Evolutionary conservation across 371 early-diverging fungal species (phyloP), one percentile per base, ranked within the genome.

Genomic region (Mucor irregularis): DNA sequence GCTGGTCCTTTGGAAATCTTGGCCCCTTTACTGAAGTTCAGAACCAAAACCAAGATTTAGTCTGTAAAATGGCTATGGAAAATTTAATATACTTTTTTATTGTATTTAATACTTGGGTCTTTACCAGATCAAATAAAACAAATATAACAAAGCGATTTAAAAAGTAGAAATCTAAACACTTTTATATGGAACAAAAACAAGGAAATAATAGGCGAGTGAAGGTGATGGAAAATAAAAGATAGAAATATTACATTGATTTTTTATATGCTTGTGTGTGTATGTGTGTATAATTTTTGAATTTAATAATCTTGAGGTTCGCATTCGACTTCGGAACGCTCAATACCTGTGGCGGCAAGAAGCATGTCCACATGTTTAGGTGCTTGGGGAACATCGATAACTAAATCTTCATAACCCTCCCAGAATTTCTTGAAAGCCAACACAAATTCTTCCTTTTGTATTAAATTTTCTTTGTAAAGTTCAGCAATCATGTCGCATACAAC

Each of bases 301-400:
- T 54, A 54, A 33, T 25, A 45, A 28, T 44, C 44, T 42, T 52
- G 40, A 19, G 49, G 19, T 40, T 75, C 60, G 50, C 77, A 71
- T 42, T 69, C 60, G 10, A 80, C 76, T 50, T 77, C 80, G 16
- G 74, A 48, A 44, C 80, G 73, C 26, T 85, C 83, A 51, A 86
- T 69, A 39, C 67, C 68, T 8, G 80, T 72, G 21, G 76, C 78
- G 17, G 80, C 81, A 37, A 91, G 68, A 50, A 92, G 59, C 49
- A 71, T 71, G 42, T 86, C 87, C 50, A 89, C 79, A 80, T 78
- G 80, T 49, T 78, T 78, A 68, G 78, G 87, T 21, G 86, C 88
- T 43, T 83, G 79, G 30, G 96, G 96, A 9, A 88, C 86, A 78
- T 95, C 96, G 42, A 86, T 81, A 14, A 84, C 78, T 44, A 90